Base-by-base conservation (phyloP, 1,284 basidiomycete genomes). In the Moniliella sp. region DNA sequence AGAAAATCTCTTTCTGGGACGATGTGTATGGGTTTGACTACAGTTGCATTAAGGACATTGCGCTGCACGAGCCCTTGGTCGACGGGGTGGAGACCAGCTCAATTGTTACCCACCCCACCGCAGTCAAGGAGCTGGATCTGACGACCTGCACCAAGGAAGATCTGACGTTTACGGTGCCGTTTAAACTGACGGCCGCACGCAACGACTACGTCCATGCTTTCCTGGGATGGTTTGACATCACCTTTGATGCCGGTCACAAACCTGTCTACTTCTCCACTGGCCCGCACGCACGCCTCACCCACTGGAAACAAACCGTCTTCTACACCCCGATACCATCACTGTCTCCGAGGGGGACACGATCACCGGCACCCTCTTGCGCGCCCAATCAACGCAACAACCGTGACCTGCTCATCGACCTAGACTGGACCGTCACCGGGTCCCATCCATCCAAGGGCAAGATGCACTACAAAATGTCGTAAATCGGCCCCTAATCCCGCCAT, bases 21-120 rank as follows among this genome's bases (percentile, higher is more conserved):
- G 88, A 94, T 53, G 91, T 99, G 17, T 99, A 97, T 63, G 91
- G 91, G 27, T 97, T 99, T 62, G 84, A 99, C 66, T 99, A 84
- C 66, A 91, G 83, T 28, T 94, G 88, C 64, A 97, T 99, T 70
- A 94, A 97, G 65, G 84, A 93, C 60, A 93, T 97, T 56, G 91
- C 91, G 3, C 67, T 99, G 34, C 73, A 78, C 28, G 91, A 99
- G 62, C 91, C 91, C 26, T 67, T 99, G 13, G 91, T 99, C 21
- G 91, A 99, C 66, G 93, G 84, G 13, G 91, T 99, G 15, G 56
- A 59, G 38, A 41, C 57, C 38, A 49, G 35, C 44, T 42, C 35
- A 54, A 57, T n/a, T 32, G 56, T 58, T 19, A 57, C 54, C 39
- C 54, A 58, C 30, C 54, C 56, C 12, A 48, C 37, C 31, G 35